Conservation (phyloP, 352 stramenopile species). For the Blastocystis sp. region DNA sequence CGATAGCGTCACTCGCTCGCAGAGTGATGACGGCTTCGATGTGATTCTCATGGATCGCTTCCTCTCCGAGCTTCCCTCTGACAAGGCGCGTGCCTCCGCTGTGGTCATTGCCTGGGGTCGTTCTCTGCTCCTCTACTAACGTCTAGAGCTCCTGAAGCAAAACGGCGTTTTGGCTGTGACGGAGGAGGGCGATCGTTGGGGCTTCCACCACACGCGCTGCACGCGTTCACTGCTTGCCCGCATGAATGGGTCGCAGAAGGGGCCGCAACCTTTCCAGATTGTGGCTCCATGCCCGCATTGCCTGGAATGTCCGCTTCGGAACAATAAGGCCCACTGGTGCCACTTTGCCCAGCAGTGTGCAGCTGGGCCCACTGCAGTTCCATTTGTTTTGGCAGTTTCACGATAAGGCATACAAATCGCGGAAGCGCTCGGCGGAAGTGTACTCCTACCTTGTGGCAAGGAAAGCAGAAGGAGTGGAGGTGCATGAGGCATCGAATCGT, state of each 20-base stretch:
- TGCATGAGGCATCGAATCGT: background rate
- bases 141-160: background rate
- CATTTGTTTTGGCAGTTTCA: background rate
- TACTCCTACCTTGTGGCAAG: constrained; percentile 39
- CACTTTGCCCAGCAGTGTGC: constrained; percentile 48
- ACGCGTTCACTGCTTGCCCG: constrained; percentile 7
- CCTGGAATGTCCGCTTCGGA: constrained; percentile 38
- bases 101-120: constrained; percentile 44
- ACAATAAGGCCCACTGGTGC: constrained; percentile 40
- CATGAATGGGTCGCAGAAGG: background rate
- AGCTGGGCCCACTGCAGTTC: constrained; percentile 17
- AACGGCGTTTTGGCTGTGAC: constrained; percentile 1
- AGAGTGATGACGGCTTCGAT: constrained; percentile 9
- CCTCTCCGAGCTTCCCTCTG: constrained; percentile 46
- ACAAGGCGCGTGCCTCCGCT: constrained; percentile 49
- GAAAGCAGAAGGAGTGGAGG: background rate
- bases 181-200: constrained; percentile 46
- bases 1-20: background rate
- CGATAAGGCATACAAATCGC: constrained; percentile 25
- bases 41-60: constrained; percentile 50
- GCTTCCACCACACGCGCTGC: constrained; percentile 40
- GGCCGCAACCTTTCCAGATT: background rate
- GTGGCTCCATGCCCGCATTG: constrained; percentile 24
- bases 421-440: constrained; percentile 27
- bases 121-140: background rate